phyloP scores from a whole-genome alignment of 2,329 filamentous ascomycete genomes.

The Aspergillus tamarii region DNA sequence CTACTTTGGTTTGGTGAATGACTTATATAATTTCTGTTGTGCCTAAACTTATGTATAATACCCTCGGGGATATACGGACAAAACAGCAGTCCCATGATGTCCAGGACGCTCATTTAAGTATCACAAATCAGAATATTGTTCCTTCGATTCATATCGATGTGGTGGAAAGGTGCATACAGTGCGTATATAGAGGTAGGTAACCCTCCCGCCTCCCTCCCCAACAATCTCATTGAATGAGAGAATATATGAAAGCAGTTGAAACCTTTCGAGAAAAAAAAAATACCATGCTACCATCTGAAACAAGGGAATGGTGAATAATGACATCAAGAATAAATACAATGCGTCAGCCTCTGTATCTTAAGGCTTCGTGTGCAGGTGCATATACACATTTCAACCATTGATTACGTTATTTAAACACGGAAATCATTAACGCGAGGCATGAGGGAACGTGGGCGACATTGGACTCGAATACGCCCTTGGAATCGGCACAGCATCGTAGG shows the following conservation, averaged over 20 bases:
- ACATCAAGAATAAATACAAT: neutral
- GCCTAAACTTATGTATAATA: neutral
- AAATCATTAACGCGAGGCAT: constrained; percentile 26
- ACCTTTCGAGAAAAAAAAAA: neutral
- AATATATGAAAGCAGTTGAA: neutral
- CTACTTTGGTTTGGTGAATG: neutral
- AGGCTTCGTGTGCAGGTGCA: neutral
- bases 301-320: neutral
- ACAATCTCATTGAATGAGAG: neutral
- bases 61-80: neutral
- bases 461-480: constrained; percentile 75
- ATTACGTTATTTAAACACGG: neutral
- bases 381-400: neutral
- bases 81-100: neutral
- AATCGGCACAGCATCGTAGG: constrained; percentile 85
- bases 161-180: neutral
- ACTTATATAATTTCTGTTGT: neutral
- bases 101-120: neutral
- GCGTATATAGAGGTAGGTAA: neutral
- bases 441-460: constrained; percentile 47
- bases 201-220: too few relatives aligned
- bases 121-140: neutral
- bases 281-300: neutral
- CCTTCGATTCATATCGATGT: neutral
- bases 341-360: neutral